phyloP scores from a whole-genome alignment of 2,329 filamentous ascomycete species.

The Rhinocladiella mackenziei region DNA sequence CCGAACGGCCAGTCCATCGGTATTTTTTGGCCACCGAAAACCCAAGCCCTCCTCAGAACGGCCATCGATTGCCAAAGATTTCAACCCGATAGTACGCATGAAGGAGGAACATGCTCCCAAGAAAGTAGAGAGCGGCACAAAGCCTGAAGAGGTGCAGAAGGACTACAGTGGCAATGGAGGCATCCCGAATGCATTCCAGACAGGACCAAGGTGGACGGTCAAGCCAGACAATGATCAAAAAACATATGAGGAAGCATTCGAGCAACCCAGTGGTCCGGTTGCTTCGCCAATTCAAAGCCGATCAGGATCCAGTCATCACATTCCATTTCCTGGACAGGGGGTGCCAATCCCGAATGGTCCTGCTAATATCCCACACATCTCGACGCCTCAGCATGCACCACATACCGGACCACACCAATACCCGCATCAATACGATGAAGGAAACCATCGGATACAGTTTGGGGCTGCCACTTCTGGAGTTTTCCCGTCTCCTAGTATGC shows the following conservation, averaged over 20 bases:
- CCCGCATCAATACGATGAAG: slow-evolving; percentile 69
- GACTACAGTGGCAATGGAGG: slow-evolving; percentile 74
- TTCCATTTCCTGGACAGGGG: slow-evolving; percentile 78
- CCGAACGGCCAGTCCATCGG: slow-evolving; percentile 46
- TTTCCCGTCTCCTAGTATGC: slow-evolving; percentile 77
- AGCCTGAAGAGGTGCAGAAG: slow-evolving; percentile 45
- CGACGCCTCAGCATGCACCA: slow-evolving; percentile 72
- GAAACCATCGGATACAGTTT: slow-evolving; percentile 80
- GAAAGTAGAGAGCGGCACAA: slow-evolving; percentile 19
- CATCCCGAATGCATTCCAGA: slow-evolving; percentile 80
- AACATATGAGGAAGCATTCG: slow-evolving; percentile 76
- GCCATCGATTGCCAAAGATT: slow-evolving; percentile 52
- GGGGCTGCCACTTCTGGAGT: slow-evolving; percentile 72
- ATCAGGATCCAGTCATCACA: slow-evolving; percentile 58
- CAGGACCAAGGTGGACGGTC: slow-evolving; percentile 77
- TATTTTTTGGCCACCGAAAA: slow-evolving; percentile 67
- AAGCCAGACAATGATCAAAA: slow-evolving; percentile 67
- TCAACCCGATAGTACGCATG: slow-evolving; percentile 65
- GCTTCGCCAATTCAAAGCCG: slow-evolving; percentile 66
- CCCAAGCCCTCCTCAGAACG: slow-evolving; percentile 58
- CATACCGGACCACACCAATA: slow-evolving; percentile 73
- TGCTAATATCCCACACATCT: slow-evolving; percentile 63
- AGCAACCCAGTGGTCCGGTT: slow-evolving; percentile 58
- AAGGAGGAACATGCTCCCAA: slow-evolving; percentile 58
- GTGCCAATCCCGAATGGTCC: slow-evolving; percentile 75